Base-by-base conservation (phyloP, 1,139 yeast species). In the Pichia inconspicua region DNA sequence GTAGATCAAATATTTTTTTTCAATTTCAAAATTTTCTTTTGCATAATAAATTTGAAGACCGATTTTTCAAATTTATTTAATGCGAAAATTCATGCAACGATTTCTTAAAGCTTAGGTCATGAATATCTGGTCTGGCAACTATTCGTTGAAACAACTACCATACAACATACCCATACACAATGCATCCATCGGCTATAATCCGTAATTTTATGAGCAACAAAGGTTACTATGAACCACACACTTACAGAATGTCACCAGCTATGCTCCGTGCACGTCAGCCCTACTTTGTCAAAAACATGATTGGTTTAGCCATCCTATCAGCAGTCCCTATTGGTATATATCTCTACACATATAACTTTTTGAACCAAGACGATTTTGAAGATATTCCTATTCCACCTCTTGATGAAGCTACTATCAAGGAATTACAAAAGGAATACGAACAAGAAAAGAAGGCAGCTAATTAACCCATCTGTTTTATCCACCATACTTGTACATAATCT, bases 331-430 rank as follows among this genome's bases (percentile, higher is more conserved):
- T 77, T 19, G 82, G 84, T 37, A 83, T 87, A 25, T 89, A 87
- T 66, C 58, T 57, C 54, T 89, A 86, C 72, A 86, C 96, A 0
- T 84, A 80, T 73, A 69, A 72, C 47, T 77, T 80, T 62, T 75
- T 90, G 62, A 80, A 80, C 55, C 79, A 79, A 54, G 97, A 89
- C 63, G 96, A 90, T 58, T 87, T 90, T 63, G 77, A 75, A 44
- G 96, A 89, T 64, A 85, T 90, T 58, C 97, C 97, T 45, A 82
- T 90, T 55, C 97, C 97, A 45, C 97, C 97, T 30, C 75, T 90
- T 55, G 77, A 83, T 41, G 95, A 86, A 52, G 80, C 75, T 48
- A 95, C 88, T 63, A 74, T 90, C 63, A 77, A 75, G 48, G 74
- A 78, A 66, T 75, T 90, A 69, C 80, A 75, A 66, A 72, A 75